phyloP scores from a whole-genome alignment of 176 grass and related monocot species.

The Musa schizocarpa region DNA sequence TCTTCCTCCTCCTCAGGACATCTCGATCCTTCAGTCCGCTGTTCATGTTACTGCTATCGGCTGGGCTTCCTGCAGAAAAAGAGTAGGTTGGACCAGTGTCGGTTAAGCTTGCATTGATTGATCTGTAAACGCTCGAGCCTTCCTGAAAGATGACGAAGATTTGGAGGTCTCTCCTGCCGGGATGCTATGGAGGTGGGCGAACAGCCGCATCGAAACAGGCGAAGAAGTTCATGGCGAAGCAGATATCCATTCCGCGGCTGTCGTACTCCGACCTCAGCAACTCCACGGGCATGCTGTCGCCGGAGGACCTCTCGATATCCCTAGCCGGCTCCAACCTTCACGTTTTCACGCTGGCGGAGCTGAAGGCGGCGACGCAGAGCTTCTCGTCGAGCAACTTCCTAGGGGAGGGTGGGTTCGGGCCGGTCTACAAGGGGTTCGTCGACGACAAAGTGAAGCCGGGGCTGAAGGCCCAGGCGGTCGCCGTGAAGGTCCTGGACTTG shows the following conservation, averaged over 20 bases:
- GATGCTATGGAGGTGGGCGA: neutral
- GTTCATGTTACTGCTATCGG: too few species aligned
- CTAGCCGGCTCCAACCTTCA: slow-evolving; percentile 58
- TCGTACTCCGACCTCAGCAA: slow-evolving; percentile 56
- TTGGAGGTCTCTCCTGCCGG: slow-evolving; percentile 12
- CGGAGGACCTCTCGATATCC: slow-evolving; percentile 55
- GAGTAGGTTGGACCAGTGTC: too few species aligned
- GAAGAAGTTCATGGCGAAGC: neutral
- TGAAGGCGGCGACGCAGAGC: slow-evolving; percentile 31
- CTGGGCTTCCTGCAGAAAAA: too few species aligned
- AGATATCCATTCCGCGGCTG: slow-evolving; percentile 21
- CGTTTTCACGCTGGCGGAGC: slow-evolving; percentile 52
- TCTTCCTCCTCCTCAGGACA: neutral
- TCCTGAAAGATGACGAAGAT: neutral
- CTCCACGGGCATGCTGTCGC: slow-evolving; percentile 26
- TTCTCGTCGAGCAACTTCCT: slow-evolving; percentile 63
- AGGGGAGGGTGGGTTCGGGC: slow-evolving; percentile 64
- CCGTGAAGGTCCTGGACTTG: slow-evolving; percentile 68
- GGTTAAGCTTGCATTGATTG: too few species aligned
- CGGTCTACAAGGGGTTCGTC: slow-evolving; percentile 62
- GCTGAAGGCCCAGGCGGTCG: slow-evolving; percentile 45
- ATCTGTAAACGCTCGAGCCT: too few species aligned
- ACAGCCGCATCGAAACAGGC: neutral
- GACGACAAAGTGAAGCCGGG: slow-evolving; percentile 47
- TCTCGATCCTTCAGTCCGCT: too few species aligned